Base-by-base conservation (phyloP, 2,329 filamentous ascomycete genomes). In the Penicillium oxalicum region DNA sequence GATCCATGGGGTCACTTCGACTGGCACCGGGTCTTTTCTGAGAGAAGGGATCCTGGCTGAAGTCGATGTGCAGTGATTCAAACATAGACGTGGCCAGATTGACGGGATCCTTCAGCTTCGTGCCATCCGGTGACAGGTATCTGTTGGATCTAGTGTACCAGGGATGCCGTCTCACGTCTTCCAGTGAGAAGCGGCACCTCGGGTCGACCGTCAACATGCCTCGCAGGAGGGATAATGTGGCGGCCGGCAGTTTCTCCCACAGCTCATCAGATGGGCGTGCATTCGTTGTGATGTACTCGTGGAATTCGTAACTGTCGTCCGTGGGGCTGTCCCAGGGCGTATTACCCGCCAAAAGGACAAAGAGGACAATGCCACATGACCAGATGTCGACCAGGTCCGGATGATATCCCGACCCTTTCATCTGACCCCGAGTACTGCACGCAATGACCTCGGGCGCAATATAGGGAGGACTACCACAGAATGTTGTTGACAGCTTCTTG, bases 321-420 rank as follows among this genome's bases (percentile, higher is more conserved):
- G 90, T 91, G 0, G 93, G 93, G 64, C 93, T 88, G 63, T 97
- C 93, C 93, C 93, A 98, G 0, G 93, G 93, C 2, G 93, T 98
- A 65, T 98, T 98, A 8, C 93, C 93, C 1, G 95, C 90, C 3
- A 98, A 75, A 4, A 98, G 75, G 33, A 97, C 93, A 63, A 98
- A 98, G 4, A 98, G 76, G n/a, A 98, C 94, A 45, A 98, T 90
- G 32, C 93, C 93, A 61, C 91, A 96, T 12, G 91, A 96, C 94
- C 94, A 98, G 48, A 98, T 85, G 64, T 98, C 93, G 34, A 88
- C 88, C 37, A 88, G 71, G 53, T 96, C 88, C 6, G 91, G 84
- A 28, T 70, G 68, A 52, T 78, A 78, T 6, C 74, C 74, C 11
- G 56, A 41, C 3, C 71, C 72, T 50, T 71, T 72, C 6, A 64